Evolutionary conservation across 1,284 basidiomycete genomes (phyloP).

Genomic region (Rhodotorula sp.): DNA sequence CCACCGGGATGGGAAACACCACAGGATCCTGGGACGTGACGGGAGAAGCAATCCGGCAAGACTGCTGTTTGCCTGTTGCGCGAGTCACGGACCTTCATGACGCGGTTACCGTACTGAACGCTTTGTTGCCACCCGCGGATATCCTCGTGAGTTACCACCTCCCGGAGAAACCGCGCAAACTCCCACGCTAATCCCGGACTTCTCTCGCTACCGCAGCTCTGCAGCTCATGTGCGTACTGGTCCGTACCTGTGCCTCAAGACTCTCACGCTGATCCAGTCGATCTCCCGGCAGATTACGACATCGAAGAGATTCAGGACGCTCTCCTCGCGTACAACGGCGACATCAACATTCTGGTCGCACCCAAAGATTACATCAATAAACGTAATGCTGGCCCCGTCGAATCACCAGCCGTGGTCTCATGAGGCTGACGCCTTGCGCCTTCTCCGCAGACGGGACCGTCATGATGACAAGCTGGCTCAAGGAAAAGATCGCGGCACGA

Average conservation of each 20-base stretch:
- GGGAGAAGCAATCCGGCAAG: background rate
- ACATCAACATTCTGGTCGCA: constrained; percentile 4
- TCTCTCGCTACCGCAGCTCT: background rate
- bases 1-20: background rate
- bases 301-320: constrained; percentile 13
- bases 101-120: constrained; percentile 1
- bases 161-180: background rate
- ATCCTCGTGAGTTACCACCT: background rate
- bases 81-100: constrained; percentile 3
- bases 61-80: background rate
- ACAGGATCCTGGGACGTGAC: constrained; percentile 8
- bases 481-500: background rate
- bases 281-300: background rate
- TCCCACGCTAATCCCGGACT: background rate
- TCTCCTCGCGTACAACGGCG: constrained; percentile 5
- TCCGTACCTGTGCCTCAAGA: background rate
- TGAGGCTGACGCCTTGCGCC: background rate
- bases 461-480: background rate
- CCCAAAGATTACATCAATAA: constrained; percentile 1
- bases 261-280: no score
- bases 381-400: background rate
- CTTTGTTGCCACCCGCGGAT: background rate
- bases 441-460: background rate
- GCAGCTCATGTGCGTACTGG: background rate
- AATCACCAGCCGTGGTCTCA: background rate